Conservation (phyloP, 2,329 filamentous ascomycete genomes). For the Fusarium nisikadoi region DNA sequence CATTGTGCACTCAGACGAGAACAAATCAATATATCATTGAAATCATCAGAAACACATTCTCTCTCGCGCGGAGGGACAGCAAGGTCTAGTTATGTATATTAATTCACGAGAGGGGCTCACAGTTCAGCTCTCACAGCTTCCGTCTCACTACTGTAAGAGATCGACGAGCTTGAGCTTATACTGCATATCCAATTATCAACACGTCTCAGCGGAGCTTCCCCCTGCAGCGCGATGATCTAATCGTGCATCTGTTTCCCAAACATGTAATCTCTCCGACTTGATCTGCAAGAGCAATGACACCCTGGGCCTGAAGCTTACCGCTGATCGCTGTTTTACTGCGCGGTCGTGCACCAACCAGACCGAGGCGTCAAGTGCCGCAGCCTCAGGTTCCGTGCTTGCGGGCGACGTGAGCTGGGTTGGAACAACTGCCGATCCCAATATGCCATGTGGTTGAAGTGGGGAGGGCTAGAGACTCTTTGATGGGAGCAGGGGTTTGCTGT, state of each 20-base stretch:
- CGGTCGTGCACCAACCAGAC: not conserved
- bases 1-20: not conserved
- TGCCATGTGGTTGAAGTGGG: not conserved
- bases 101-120: not conserved
- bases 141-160: not conserved
- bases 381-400: not conserved
- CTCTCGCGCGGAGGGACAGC: no score
- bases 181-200: not conserved
- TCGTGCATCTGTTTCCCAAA: not conserved
- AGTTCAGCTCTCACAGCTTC: not conserved
- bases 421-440: not conserved
- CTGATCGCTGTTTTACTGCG: not conserved
- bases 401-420: not conserved
- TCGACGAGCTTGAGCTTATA: not conserved
- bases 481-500: not conserved
- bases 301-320: not conserved
- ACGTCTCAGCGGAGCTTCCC: not conserved
- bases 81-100: not conserved
- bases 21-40: not conserved
- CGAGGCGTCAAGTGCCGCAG: not conserved
- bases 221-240: not conserved
- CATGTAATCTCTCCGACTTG: not conserved
- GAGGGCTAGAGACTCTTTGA: not conserved
- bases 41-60: not conserved
- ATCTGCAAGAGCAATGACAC: not conserved